Evolutionary conservation across 768 basidiomycete species (phyloP), one percentile per base, ranked within the genome.

Genomic region (Tricholoma saponaceum): DNA sequence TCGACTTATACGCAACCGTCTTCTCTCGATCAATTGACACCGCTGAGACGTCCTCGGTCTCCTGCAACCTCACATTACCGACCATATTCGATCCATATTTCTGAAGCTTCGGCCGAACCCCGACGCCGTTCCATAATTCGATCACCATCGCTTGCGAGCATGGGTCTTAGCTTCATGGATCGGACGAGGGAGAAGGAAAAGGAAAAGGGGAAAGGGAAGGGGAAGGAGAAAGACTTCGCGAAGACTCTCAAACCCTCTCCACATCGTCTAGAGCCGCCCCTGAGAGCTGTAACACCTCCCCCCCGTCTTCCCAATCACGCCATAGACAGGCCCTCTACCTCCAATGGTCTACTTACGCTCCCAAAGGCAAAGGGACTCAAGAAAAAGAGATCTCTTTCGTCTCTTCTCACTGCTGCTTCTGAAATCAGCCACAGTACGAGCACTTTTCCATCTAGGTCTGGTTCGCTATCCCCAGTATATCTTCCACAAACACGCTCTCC

Each of bases 351-450:
- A 41, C 63, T 62, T 35, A 63, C 60, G 28, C 54, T 61, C 54
- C 61, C 60, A 46, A 64, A 52, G 51, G 56, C 61, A 13, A 65
- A 61, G 41, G 54, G 58, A 1, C 41, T 74, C 52, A 75, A 69
- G 68, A 74, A 72, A 60, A 77, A 76, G 62, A 68, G 70, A 49
- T 77, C 78, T 12, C 64, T 76, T 51, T 66, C 69, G 14, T 70
- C 76, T 25, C 66, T 77, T 51, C 69, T 74, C 32, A 52, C 60
- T 41, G 51, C 60, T 5, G 39, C 58, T 46, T 59, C 62, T 44
- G 58, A 64, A 41, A 23, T 51, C 26, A 37, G 20, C 51, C 20
- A 28, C 60, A 39, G 44, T 62, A 44, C 56, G 18, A 46, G 23
- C 47, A 54, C 25, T n/a, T 16, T 44, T 30, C 28, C 26, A 41